Percentiles rank a stretch among this genome's conserved stretches.
These are phyloP conservation scores for Cytospora paraplurivora DNA, from an alignment of 2,329 filamentous ascomycete species.

Conservation along the genomic window DNA sequence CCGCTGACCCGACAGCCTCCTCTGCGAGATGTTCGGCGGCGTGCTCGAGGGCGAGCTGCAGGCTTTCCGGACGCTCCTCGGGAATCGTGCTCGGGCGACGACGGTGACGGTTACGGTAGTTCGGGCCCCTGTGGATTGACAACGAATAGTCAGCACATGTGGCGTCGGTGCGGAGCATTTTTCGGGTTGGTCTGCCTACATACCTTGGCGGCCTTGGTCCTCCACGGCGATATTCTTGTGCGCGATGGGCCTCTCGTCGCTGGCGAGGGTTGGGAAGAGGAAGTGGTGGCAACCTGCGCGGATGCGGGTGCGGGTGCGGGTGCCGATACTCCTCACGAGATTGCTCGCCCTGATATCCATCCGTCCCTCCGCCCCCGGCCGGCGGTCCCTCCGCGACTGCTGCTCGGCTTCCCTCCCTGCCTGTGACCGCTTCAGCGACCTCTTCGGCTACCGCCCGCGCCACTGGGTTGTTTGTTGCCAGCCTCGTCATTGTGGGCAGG, in stretches of 20 bases:
- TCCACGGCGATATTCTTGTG: not conserved
- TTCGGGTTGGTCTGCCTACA: not conserved
- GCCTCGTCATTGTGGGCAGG: conserved; percentile 15
- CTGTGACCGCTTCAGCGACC: conserved; percentile 5
- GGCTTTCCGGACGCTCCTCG: conserved; percentile 14
- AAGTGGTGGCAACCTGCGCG: not conserved
- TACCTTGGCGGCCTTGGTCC: conserved; percentile 13
- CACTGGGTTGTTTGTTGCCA: conserved; percentile 14
- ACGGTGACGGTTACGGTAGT: conserved; percentile 3
- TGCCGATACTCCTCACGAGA: not conserved
- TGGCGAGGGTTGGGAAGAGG: conserved; percentile 6
- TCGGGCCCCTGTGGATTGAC: not conserved
- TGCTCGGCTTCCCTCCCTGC: not conserved
- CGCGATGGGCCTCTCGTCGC: conserved; percentile 5
- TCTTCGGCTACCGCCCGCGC: conserved; percentile 14
- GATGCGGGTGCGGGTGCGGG: not conserved
- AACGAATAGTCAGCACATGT: conserved; percentile 6
- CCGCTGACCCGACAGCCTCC: conserved; percentile 5
- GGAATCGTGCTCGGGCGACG: conserved; percentile 15
- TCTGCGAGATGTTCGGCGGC: conserved; percentile 16
- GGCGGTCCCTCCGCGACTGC: not conserved
- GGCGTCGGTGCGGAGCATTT: not conserved
- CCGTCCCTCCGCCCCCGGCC: no score
- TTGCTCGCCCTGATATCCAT: not conserved
- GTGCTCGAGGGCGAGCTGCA: conserved; percentile 19